Percentiles rank a stretch among this genome's conserved stretches.
These are phyloP conservation scores for Paraurostyla sp. DNA, from an alignment of 73 alveolate genomes.

Conservation along the genomic window DNA sequence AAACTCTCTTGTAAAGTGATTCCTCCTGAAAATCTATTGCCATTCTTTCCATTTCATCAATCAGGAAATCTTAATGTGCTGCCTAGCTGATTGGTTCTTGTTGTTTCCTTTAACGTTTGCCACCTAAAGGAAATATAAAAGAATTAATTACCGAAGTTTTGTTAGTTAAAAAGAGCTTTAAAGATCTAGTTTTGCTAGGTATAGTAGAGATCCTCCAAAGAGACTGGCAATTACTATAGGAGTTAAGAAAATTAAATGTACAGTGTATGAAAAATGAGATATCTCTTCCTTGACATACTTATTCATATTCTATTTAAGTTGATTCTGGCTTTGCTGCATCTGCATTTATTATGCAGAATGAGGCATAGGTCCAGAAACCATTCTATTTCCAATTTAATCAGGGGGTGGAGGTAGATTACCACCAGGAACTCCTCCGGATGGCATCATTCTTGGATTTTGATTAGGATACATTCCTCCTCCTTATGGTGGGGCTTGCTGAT, in stretches of 20 bases:
- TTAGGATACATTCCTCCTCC: too few relatives aligned
- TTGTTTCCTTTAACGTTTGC: not conserved
- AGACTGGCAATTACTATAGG: constrained; percentile 33
- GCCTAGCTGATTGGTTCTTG: constrained; percentile 1
- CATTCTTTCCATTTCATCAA: constrained; percentile 11
- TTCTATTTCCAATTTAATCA: too few relatives aligned
- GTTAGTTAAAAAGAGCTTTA: not conserved
- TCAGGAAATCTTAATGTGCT: not conserved
- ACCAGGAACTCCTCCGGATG: too few relatives aligned
- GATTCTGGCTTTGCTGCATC: too few relatives aligned
- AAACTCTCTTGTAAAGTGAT: not conserved
- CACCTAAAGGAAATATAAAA: constrained; percentile 28
- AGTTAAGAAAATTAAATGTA: not conserved
- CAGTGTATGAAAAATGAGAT: not conserved
- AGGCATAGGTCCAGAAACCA: too few relatives aligned
- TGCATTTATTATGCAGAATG: too few relatives aligned
- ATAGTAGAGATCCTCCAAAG: not conserved
- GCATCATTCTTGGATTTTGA: too few relatives aligned
- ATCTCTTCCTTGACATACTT: constrained; percentile 27
- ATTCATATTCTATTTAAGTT: not conserved
- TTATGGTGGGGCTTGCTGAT: too few relatives aligned
- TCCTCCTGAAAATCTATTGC: constrained; percentile 55
- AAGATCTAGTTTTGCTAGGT: not conserved
- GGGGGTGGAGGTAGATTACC: too few relatives aligned
- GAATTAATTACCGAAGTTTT: not conserved